Base-by-base conservation (phyloP, 2,329 filamentous ascomycete species). In the Lachnellula arida region DNA sequence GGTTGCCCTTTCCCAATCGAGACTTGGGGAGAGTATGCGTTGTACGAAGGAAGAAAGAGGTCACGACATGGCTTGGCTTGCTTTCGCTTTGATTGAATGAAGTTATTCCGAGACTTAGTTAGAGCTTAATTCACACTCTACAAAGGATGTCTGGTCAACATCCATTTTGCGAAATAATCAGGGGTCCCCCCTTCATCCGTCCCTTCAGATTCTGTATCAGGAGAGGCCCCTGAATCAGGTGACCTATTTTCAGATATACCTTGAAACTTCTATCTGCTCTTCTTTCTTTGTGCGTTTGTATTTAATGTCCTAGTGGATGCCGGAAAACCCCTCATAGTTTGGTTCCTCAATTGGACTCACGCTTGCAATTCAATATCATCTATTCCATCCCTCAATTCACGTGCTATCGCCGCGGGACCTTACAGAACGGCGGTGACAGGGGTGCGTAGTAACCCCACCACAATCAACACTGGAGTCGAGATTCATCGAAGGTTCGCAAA, bases 341-440 rank as follows among this genome's bases (percentile, higher is more conserved):
- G 19, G 19, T 32, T 32, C 28, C 28, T 32, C 28, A 32, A 11
- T 11, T 32, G 3, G 2, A 32, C 28, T 12, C 39, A 17, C 5
- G 5, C 19, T 37, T 39, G 9, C 22, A 7, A 50, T 39, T 50
- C 22, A 22, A 15, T 15, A 17, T 35, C 15, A 25, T 42, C 39
- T 28, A 25, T 22, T 3, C 40, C 42, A 28, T 15, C 12, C 40
- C 32, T 9, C 8, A 23, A 28, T 32, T 51, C 57, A 57, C 57
- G 48, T 55, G 47, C 32, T 43, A 2, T 28, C 43, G 23, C 6
- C 23, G 25, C 37, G 49, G 54, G 44, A 49, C 37, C 49, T 32
- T 22, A 39, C 46, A 37, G 37, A 46, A 44, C 25, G 56, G 56
- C 56, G 56, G 56, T 58, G 56, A 50, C 57, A 54, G 48, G 57